A percentile compares a stretch with the other conserved stretches of the same genome.
Evolutionary conservation across 352 stramenopile species (phyloP).

Genomic region (Hyaloperonospora arabidopsidis): DNA sequence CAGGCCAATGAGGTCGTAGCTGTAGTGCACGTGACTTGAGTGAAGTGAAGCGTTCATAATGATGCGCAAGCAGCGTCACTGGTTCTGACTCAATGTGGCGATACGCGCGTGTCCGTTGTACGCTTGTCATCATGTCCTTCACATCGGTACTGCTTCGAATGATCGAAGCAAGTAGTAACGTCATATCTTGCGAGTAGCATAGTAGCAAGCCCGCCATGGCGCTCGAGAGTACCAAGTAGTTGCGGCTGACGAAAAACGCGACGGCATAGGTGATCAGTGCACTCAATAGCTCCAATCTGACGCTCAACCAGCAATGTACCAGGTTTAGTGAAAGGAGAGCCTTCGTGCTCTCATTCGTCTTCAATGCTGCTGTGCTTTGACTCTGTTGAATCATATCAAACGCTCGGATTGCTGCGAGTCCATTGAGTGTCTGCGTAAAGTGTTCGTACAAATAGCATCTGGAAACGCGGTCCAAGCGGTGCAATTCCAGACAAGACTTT

Average conservation of each 20-base stretch:
- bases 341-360: slow-evolving; percentile 61
- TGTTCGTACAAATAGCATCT: slow-evolving; percentile 88
- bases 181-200: slow-evolving; percentile 90
- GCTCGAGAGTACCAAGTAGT: slow-evolving; percentile 42
- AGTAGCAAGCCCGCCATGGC: slow-evolving; percentile 89
- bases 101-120: slow-evolving; percentile 76
- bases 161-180: slow-evolving; percentile 91
- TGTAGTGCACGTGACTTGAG: slow-evolving; percentile 23
- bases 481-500: slow-evolving; percentile 58
- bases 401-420: slow-evolving; percentile 57
- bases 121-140: slow-evolving; percentile 92
- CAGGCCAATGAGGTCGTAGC: slow-evolving; percentile 44
- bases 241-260: slow-evolving; percentile 81
- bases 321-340: slow-evolving; percentile 88
- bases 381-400: slow-evolving; percentile 52
- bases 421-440: slow-evolving; percentile 86
- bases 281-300: slow-evolving; percentile 85
- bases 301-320: slow-evolving; percentile 93
- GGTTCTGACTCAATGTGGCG: slow-evolving; percentile 38
- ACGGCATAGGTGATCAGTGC: slow-evolving; percentile 87
- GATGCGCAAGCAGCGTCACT: slow-evolving; percentile 26
- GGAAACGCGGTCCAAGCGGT: slow-evolving; percentile 54
- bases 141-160: slow-evolving; percentile 91
- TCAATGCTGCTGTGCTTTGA: slow-evolving; percentile 24
- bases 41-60: slow-evolving; percentile 32